These are phyloP conservation scores for Echium plantagineum DNA, from an alignment of 257 asterid genomes.

Conservation along the genomic window DNA sequence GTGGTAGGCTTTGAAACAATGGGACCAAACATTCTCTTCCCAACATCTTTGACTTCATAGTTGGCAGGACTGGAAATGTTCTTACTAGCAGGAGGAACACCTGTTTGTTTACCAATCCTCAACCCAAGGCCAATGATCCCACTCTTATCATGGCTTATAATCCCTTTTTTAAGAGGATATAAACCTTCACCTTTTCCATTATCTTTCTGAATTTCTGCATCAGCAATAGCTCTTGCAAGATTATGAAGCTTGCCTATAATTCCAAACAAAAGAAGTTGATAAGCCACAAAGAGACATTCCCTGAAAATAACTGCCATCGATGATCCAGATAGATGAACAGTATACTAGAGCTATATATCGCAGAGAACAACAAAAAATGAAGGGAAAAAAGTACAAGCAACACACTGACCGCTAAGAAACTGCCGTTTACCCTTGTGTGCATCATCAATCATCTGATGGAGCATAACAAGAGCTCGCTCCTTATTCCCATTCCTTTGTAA, in stretches of 20 bases:
- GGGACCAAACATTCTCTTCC: conserved; percentile 68
- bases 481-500: conserved; percentile 68
- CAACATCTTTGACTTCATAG: conserved; percentile 73
- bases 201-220: conserved; percentile 81
- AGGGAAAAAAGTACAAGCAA: conserved; percentile 1
- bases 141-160: conserved; percentile 40
- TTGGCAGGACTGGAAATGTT: conserved; percentile 38
- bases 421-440: conserved; percentile 95
- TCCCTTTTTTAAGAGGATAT: conserved; percentile 45
- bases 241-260: conserved; percentile 87
- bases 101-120: conserved; percentile 46
- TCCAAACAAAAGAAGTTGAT: conserved; percentile 9
- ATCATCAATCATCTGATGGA: conserved; percentile 98
- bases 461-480: conserved; percentile 92
- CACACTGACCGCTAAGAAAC: conserved; percentile 77
- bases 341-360: neutral
- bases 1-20: conserved; percentile 66
- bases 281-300: conserved; percentile 9
- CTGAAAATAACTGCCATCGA: neutral
- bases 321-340: neutral
- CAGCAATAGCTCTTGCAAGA: conserved; percentile 93
- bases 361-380: neutral
- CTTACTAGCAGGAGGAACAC: conserved; percentile 42
- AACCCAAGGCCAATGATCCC: conserved; percentile 85
- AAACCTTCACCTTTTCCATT: conserved; percentile 44